Evolutionary conservation across 179 eudicot genomes (phyloP), one percentile per base, ranked within the genome.

Genomic region (Actinidia chinensis): DNA sequence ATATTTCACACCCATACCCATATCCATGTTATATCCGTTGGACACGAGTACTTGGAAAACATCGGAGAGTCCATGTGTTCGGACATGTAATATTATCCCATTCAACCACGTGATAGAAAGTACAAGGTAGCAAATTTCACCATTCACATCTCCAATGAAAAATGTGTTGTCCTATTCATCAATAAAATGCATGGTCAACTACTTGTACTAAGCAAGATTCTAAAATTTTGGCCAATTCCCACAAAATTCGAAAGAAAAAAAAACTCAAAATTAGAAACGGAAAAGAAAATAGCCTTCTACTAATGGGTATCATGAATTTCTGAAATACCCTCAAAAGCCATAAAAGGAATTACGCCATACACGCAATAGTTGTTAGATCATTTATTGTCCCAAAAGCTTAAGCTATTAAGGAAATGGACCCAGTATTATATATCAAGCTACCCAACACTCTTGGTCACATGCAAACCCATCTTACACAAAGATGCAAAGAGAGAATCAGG

Each of bases 291-390:
- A 23, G 23, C 68, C 20, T 48, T 51, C 12, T 33, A 18, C 15
- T 20, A 44, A 11, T 36, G 18, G 71, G 51, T 5, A 68, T 17
- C 23, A 7, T 70, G 74, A 50, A 22, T 23, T 15, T 18, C 58
- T 70, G 22, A 71, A 51, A 71, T 71, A 55, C 36, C 50, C 51
- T 76, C 50, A 69, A 47, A 47, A 25, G 18, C 42, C 6, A 48
- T 10, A 6, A 2, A 36, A 54, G 17, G 18, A 14, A 72, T 54
- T 18, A 52, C 14, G 6, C 4, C 13, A 22, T 22, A 40, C 20
- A 75, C 22, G 25, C 47, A 1, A 20, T 28, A 28, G 33, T 28
- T 28, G 33, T 28, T 28, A 28, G 33, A 28, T 28, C 33, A 28
- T 28, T 28, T 28, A 28, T 28, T 28, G 33, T 28, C 33, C 33